Evolutionary conservation across 2,329 filamentous ascomycete genomes (phyloP).

Genomic region (Exophiala dermatitidis): DNA sequence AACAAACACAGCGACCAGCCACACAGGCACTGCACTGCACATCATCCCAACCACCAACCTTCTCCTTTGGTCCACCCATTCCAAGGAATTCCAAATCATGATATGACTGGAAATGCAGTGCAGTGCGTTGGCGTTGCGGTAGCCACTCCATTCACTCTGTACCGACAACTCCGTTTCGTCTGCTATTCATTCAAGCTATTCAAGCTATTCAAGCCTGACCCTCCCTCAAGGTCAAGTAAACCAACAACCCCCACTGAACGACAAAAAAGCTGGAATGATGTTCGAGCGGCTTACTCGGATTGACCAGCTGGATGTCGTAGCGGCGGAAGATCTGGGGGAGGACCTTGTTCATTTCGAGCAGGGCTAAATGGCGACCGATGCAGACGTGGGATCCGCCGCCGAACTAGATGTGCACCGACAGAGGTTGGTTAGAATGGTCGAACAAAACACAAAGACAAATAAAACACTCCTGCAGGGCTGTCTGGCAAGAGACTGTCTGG

Average conservation of each 20-base stretch:
- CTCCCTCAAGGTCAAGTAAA: conserved; percentile 40
- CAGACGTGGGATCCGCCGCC: conserved; percentile 50
- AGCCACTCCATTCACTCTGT: too few species aligned
- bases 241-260: conserved; percentile 51
- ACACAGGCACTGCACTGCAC: too few species aligned
- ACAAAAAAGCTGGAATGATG: conserved; percentile 56
- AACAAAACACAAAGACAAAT: not conserved
- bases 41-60: too few species aligned
- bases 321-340: conserved; percentile 49
- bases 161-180: too few species aligned
- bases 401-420: conserved; percentile 31
- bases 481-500: not conserved
- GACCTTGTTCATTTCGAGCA: conserved; percentile 55
- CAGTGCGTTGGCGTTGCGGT: too few species aligned
- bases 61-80: too few species aligned
- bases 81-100: too few species aligned
- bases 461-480: too few species aligned
- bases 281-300: conserved; percentile 44
- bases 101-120: too few species aligned
- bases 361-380: conserved; percentile 49
- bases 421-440: not conserved
- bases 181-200: too few species aligned
- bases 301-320: conserved; percentile 48
- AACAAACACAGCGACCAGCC: too few species aligned
- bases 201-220: conserved; percentile 3